These are phyloP conservation scores for Naganishia liquefaciens DNA, from an alignment of 1,284 basidiomycete species.

Conservation along the genomic window DNA sequence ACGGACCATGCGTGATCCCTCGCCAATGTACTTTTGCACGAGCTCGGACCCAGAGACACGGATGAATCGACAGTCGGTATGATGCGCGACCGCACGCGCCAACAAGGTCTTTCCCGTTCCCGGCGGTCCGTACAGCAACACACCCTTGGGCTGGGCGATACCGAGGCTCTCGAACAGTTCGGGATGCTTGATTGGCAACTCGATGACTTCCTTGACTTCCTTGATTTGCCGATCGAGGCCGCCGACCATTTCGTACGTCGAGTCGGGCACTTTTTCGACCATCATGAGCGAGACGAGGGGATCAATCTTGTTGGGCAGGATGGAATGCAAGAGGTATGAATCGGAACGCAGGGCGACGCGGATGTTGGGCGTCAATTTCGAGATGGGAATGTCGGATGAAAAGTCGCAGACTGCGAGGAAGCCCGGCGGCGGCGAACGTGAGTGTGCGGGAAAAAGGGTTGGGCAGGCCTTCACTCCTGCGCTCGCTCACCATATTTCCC, in stretches of 20 bases:
- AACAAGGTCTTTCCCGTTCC: conserved; percentile 96
- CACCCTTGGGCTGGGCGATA: conserved; percentile 97
- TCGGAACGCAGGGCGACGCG: conserved; percentile 95
- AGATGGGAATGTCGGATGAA: conserved; percentile 81
- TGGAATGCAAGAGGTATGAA: conserved; percentile 90
- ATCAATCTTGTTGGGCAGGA: conserved; percentile 92
- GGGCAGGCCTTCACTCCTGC: too few relatives aligned
- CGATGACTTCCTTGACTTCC: conserved; percentile 99
- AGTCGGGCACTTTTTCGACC: conserved; percentile 99
- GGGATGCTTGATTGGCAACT: conserved; percentile 95
- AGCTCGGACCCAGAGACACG: conserved; percentile 92
- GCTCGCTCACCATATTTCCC: conserved; percentile 93
- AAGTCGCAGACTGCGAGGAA: conserved; percentile 83
- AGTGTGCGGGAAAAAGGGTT: not conserved
- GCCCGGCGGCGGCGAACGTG: not conserved
- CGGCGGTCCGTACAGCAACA: conserved; percentile 92
- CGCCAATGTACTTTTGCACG: conserved; percentile 98
- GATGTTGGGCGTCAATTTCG: conserved; percentile 77
- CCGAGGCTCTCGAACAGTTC: conserved; percentile 95
- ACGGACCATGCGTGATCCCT: conserved; percentile 93
- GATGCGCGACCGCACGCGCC: conserved; percentile 92
- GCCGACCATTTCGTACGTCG: conserved; percentile 99
- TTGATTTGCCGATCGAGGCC: conserved; percentile 98
- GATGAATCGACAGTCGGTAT: conserved; percentile 98
- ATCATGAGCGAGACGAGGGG: conserved; percentile 97